Conservation (phyloP, 148 eudicot genomes). For the Nyssa sinensis region DNA sequence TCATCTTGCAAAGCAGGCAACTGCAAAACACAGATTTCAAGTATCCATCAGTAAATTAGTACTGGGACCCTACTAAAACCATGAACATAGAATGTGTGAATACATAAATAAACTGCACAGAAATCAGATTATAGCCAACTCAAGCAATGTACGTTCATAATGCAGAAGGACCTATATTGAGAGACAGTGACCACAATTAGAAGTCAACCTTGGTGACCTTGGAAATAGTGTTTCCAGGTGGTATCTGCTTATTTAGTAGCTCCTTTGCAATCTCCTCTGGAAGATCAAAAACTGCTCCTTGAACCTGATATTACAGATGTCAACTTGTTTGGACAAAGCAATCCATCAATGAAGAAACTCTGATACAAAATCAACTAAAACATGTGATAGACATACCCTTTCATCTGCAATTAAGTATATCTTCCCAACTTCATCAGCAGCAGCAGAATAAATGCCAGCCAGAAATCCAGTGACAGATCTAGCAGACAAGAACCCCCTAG, state of each 20-base stretch:
- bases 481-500: conserved; percentile 83
- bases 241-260: conserved; percentile 63
- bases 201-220: conserved; percentile 68
- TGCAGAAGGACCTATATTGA: neutral
- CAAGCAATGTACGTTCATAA: neutral
- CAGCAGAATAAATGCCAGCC: conserved; percentile 73
- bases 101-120: neutral
- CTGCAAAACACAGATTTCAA: conserved; percentile 38
- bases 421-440: conserved; percentile 94
- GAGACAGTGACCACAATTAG: too few relatives aligned
- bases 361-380: neutral
- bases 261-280: conserved; percentile 93
- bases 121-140: neutral
- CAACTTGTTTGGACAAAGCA: neutral
- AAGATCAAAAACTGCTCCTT: conserved; percentile 97
- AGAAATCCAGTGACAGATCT: conserved; percentile 91
- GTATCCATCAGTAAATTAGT: neutral
- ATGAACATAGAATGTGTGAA: neutral
- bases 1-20: conserved; percentile 96
- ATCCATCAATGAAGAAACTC: conserved; percentile 9
- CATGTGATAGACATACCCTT: conserved; percentile 37
- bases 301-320: conserved; percentile 47
- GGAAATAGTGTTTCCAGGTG: conserved; percentile 80
- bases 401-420: conserved; percentile 85
- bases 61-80: neutral